Percentiles rank a stretch among this genome's conserved stretches.
Evolutionary conservation across 345 rosid species (phyloP).

Genomic region (Eucalyptus melliodora): DNA sequence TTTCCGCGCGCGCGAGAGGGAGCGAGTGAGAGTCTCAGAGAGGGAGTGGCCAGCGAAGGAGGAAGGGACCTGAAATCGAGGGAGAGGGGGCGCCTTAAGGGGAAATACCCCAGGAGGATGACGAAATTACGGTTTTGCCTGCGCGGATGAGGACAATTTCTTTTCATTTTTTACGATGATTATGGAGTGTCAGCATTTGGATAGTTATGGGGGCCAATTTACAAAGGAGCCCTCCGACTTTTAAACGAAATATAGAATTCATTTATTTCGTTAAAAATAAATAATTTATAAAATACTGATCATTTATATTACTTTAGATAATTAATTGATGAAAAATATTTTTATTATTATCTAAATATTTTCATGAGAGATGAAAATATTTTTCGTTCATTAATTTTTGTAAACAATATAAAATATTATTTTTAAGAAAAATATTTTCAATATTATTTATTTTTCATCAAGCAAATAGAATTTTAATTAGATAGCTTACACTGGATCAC

Average conservation of each 20-base stretch:
- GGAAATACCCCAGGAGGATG: neutral
- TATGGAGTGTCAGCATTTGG: neutral
- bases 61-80: neutral
- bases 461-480: too few relatives aligned
- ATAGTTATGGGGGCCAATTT: neutral
- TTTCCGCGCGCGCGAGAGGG: neutral
- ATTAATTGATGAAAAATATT: neutral
- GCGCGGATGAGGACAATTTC: neutral
- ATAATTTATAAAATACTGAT: too few relatives aligned
- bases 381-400: rapidly evolving
- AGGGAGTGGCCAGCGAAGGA: neutral
- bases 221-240: neutral
- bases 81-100: neutral
- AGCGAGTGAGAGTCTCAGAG: neutral
- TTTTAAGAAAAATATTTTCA: neutral
- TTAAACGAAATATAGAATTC: too few relatives aligned
- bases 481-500: neutral
- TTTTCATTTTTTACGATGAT: neutral
- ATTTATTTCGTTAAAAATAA: too few relatives aligned
- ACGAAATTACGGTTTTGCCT: neutral
- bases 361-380: rapidly evolving
- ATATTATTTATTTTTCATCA: neutral
- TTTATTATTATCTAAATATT: neutral
- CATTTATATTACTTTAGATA: neutral
- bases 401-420: rapidly evolving